Evolutionary conservation across 2,329 filamentous ascomycete species (phyloP).

Genomic region (Aspergillus cejpii): DNA sequence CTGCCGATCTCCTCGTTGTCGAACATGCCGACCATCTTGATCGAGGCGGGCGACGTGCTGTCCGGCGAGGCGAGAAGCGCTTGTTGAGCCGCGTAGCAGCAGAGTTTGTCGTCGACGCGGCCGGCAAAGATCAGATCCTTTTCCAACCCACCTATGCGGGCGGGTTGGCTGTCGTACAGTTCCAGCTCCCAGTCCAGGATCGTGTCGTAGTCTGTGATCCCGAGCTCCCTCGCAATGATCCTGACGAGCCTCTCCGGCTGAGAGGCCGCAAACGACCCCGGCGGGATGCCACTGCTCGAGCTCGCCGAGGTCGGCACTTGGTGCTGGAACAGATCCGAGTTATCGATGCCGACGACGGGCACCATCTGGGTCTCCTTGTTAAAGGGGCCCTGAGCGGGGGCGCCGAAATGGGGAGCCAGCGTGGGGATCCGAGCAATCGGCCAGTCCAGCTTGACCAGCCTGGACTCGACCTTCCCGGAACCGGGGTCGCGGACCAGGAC

Average conservation of each 20-base stretch:
- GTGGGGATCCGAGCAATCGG: slow-evolving; percentile 90
- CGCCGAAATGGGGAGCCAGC: slow-evolving; percentile 87
- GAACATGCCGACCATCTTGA: slow-evolving; percentile 90
- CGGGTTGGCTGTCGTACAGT: slow-evolving; percentile 84
- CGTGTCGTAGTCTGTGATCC: slow-evolving; percentile 61
- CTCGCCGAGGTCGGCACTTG: slow-evolving; percentile 17
- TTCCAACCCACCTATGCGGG: slow-evolving; percentile 73
- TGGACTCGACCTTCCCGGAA: slow-evolving; percentile 68
- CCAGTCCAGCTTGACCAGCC: slow-evolving; percentile 87
- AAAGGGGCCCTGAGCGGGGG: slow-evolving; percentile 57
- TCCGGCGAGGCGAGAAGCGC: slow-evolving; percentile 65
- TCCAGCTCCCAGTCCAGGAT: slow-evolving; percentile 98
- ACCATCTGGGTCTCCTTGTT: slow-evolving; percentile 93
- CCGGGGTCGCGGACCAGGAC: slow-evolving; percentile 71
- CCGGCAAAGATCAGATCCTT: slow-evolving; percentile 93
- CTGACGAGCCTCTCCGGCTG: slow-evolving; percentile 82
- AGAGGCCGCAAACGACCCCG: slow-evolving; percentile 67
- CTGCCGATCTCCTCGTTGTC: slow-evolving; percentile 97
- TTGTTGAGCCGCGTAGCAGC: slow-evolving; percentile 84
- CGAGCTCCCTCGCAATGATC: slow-evolving; percentile 72
- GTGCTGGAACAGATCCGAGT: slow-evolving; percentile 49
- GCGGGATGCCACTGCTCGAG: slow-evolving; percentile 40
- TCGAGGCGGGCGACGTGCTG: slow-evolving; percentile 49
- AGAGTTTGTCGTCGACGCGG: slow-evolving; percentile 95
- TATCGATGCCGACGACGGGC: slow-evolving; percentile 84